These are phyloP conservation scores for Cladophialophora chaetospira DNA, from an alignment of 2,329 filamentous ascomycete genomes.

Conservation along the genomic window DNA sequence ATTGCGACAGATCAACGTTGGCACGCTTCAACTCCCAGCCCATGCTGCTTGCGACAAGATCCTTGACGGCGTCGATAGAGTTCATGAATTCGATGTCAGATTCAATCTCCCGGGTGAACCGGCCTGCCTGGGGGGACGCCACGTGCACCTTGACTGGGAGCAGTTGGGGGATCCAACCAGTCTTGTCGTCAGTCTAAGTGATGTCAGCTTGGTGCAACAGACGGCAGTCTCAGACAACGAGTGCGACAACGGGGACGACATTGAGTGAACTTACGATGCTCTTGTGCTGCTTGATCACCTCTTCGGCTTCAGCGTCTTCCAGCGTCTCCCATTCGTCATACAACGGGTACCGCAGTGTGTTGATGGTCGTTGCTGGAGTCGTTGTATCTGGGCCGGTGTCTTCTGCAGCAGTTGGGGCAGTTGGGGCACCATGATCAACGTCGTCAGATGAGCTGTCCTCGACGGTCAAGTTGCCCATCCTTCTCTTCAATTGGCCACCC, in stretches of 20 bases:
- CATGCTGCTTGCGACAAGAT: conserved; percentile 13
- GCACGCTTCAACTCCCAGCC: conserved; percentile 2
- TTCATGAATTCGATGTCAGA: conserved; percentile 15
- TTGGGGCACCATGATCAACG: background rate
- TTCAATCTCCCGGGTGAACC: conserved; percentile 19
- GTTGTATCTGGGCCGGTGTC: background rate
- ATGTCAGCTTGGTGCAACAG: background rate
- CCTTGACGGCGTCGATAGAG: conserved; percentile 16
- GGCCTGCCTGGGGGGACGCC: conserved; percentile 5
- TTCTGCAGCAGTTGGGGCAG: background rate
- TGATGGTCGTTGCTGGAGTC: background rate
- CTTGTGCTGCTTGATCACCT: background rate
- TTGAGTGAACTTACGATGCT: background rate
- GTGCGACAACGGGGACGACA: background rate
- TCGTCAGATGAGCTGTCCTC: background rate
- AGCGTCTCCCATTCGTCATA: conserved; percentile 13
- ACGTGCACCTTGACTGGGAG: conserved; percentile 13
- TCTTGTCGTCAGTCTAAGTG: background rate
- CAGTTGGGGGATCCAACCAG: conserved; percentile 5
- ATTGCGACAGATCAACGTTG: background rate
- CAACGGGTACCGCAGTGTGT: conserved; percentile 5
- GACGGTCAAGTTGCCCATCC: no score
- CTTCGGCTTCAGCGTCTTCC: background rate
- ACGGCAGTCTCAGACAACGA: no score
- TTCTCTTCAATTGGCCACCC: no score